Percentiles rank a stretch among this genome's conserved stretches.
These are phyloP conservation scores for Nakazawaea pomicola DNA, from an alignment of 805 yeast genomes.

Conservation along the genomic window DNA sequence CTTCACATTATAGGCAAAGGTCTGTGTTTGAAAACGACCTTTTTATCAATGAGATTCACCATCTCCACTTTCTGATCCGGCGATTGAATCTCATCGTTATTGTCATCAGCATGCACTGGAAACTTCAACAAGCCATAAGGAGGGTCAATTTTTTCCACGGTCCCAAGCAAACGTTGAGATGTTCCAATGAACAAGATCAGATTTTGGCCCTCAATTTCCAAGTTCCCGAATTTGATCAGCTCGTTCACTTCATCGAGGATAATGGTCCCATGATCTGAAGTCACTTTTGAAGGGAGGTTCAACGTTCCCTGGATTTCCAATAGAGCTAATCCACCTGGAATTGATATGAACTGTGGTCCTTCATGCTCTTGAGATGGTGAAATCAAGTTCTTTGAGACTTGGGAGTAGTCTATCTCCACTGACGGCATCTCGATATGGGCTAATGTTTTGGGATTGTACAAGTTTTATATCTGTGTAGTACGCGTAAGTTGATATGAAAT, in stretches of 20 bases:
- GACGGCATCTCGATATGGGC: constrained; percentile 20
- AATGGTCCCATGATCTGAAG: neutral
- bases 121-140: constrained; percentile 63
- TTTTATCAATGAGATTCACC: constrained; percentile 54
- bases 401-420: constrained; percentile 15
- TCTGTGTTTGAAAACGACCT: constrained; percentile 58
- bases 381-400: constrained; percentile 15
- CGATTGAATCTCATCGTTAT: constrained; percentile 8
- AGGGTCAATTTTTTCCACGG: constrained; percentile 49
- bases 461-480: neutral
- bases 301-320: constrained; percentile 75
- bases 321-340: constrained; percentile 55
- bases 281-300: constrained; percentile 38
- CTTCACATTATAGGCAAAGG: constrained; percentile 72
- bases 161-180: constrained; percentile 66
- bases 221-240: constrained; percentile 47
- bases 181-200: constrained; percentile 63
- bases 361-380: neutral
- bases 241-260: constrained; percentile 16
- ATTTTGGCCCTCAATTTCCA: constrained; percentile 39
- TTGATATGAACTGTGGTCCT: constrained; percentile 29
- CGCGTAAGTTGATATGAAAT: too few species aligned
- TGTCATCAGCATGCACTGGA: constrained; percentile 20
- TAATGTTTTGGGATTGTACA: neutral
- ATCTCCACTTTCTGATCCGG: constrained; percentile 36